These are phyloP conservation scores for Porpolomopsis calyptriformis DNA, from an alignment of 768 basidiomycete species.

Conservation along the genomic window DNA sequence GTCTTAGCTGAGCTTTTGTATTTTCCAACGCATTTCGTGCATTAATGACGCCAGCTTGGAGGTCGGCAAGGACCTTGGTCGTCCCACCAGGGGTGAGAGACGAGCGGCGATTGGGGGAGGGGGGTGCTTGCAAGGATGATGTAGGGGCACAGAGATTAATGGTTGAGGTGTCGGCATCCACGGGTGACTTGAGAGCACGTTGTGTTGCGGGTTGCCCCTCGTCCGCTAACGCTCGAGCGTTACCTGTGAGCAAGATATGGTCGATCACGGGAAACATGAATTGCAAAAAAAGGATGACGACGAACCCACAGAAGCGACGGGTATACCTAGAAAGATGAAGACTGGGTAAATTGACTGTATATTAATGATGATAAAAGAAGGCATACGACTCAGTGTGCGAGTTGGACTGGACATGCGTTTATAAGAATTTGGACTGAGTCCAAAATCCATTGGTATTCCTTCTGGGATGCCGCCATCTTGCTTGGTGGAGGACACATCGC, in stretches of 20 bases:
- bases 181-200: conserved; percentile 19
- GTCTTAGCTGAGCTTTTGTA: conserved; percentile 68
- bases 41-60: conserved; percentile 74
- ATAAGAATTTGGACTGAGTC: conserved; percentile 25
- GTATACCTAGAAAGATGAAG: conserved; percentile 46
- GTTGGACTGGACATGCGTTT: conserved; percentile 65
- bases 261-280: conserved; percentile 12
- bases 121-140: conserved; percentile 34
- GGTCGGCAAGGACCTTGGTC: conserved; percentile 78
- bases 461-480: conserved; percentile 56
- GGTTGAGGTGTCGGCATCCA: conserved; percentile 21
- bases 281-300: conserved; percentile 11
- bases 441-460: conserved; percentile 57
- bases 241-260: conserved; percentile 39
- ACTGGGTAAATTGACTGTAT: conserved; percentile 10
- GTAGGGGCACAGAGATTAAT: conserved; percentile 12
- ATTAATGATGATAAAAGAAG: conserved; percentile 12
- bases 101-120: conserved; percentile 43
- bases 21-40: conserved; percentile 78
- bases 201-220: conserved; percentile 40
- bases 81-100: conserved; percentile 69
- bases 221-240: conserved; percentile 75
- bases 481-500: conserved; percentile 25
- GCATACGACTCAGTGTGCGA: conserved; percentile 70
- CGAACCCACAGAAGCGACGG: conserved; percentile 68